Evolutionary conservation across 371 early-diverging fungal genomes (phyloP), one percentile per base, ranked within the genome.

Genomic region (Apophysomyces variabilis): DNA sequence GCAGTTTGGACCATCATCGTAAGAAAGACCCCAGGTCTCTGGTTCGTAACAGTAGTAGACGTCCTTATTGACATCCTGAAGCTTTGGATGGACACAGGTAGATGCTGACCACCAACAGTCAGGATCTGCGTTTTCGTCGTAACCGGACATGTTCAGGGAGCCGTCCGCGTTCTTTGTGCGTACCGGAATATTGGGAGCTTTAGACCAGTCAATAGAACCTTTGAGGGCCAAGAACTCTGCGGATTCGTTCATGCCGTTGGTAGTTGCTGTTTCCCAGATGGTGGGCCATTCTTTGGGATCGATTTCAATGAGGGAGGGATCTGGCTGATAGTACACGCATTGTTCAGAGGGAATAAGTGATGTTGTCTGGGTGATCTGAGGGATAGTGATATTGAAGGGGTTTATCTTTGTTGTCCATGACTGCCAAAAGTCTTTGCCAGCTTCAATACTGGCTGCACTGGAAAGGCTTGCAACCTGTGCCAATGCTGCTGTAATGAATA

Each of bases 1-100:
- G 68, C 73, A 69, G 83, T 85, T 76, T 35, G 89, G 89, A 57
- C 89, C 89, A 74, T 88, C 89, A 74, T 88, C 89, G 61, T 85
- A 88, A 1, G 87, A 87, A 66, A 88, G 66, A 61, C 86, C 89
- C 87, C 88, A 88, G 7, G 87, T 84, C 14, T 77, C 80, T 13
- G 87, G 75, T 43, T 78, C 80, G 37, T 77, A 75, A 60, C 87
- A 86, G 41, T 64, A 57, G 43, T 78, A 77, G 44, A 86, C 78
- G 68, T 86, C 87, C 8, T 67, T 69, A 39, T 78, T 76, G 60
- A 83, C 65, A 54, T 61, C 67, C 2, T 59, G 26, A 21, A 60
- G 64, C 67, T 80, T 79, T 70, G 84, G 84, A 26, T 63, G 58
- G 54, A 81, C 80, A 65, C 84, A 83, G 12, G 70, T 72, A 18